A percentile compares a stretch with the other conserved stretches of the same genome.
phyloP scores from a whole-genome alignment of 169 alveolate species.

The Plasmodium inui region DNA sequence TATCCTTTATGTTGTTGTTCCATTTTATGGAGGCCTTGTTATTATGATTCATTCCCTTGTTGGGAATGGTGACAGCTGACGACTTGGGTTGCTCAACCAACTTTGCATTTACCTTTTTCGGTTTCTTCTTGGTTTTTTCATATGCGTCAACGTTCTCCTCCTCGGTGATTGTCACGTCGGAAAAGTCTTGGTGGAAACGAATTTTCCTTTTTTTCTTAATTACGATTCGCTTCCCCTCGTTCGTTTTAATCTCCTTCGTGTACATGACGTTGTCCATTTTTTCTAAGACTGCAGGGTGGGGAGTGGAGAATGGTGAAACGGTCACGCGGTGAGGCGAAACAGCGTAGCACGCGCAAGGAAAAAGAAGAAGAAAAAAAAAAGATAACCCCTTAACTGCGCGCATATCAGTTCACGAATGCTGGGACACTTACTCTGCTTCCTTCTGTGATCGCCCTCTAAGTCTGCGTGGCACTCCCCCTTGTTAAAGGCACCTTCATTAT shows the following conservation, averaged over 20 bases:
- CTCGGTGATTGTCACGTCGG: slow-evolving; percentile 73
- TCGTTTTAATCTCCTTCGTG: slow-evolving; percentile 64
- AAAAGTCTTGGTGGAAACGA: slow-evolving; percentile 66
- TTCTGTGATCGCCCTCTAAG: slow-evolving; percentile 20
- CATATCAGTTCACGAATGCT: neutral
- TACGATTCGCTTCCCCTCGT: slow-evolving; percentile 66
- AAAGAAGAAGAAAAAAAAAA: neutral
- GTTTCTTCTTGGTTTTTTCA: slow-evolving; percentile 69
- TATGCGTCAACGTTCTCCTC: slow-evolving; percentile 63
- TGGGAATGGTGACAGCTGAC: neutral
- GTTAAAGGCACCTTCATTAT: slow-evolving; percentile 26
- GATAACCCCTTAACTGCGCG: neutral
- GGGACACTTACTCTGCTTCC: slow-evolving; percentile 13
- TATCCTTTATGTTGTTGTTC: slow-evolving; percentile 70
- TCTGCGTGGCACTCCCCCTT: slow-evolving; percentile 31
- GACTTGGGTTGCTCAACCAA: slow-evolving; percentile 9
- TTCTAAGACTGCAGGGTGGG: slow-evolving; percentile 25
- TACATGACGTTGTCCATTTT: slow-evolving; percentile 72
- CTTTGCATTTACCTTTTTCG: slow-evolving; percentile 32
- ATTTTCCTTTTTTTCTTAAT: slow-evolving; percentile 73
- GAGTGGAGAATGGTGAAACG: neutral
- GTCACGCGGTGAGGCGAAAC: neutral
- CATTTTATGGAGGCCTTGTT: slow-evolving; percentile 73
- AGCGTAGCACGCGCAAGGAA: neutral
- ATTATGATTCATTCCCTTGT: slow-evolving; percentile 28